phyloP scores from a whole-genome alignment of 768 basidiomycete species.

The Suillus luteus region DNA sequence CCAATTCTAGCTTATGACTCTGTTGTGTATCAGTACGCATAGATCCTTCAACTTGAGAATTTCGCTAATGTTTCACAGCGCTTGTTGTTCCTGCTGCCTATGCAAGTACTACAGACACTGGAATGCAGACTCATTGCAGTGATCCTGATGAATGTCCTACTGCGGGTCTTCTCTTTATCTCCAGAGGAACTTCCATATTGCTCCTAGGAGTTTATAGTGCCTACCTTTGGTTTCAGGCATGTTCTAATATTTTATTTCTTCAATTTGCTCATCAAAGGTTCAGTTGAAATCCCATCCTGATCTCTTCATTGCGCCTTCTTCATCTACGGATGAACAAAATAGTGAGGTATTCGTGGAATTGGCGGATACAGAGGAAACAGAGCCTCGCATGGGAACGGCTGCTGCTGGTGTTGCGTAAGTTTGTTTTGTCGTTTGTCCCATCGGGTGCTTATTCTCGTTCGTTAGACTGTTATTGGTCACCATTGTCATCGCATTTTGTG shows the following conservation, averaged over 20 bases:
- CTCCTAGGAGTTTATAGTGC: slow-evolving; percentile 73
- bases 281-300: slow-evolving; percentile 73
- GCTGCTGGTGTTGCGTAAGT: slow-evolving; percentile 60
- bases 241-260: slow-evolving; percentile 18
- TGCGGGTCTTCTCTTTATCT: slow-evolving; percentile 68
- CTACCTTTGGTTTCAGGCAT: slow-evolving; percentile 76
- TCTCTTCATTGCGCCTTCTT: slow-evolving; percentile 35
- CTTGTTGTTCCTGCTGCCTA: slow-evolving; percentile 93
- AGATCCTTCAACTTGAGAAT: background rate
- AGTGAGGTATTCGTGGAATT: too few relatives aligned
- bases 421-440: background rate
- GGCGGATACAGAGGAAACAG: slow-evolving; percentile 25
- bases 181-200: slow-evolving; percentile 77
- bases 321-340: slow-evolving; percentile 32
- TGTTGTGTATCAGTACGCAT: too few relatives aligned
- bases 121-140: slow-evolving; percentile 2
- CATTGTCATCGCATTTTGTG: slow-evolving; percentile 83
- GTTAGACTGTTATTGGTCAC: slow-evolving; percentile 73
- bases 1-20: too few relatives aligned
- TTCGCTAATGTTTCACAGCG: slow-evolving; percentile 40
- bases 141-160: slow-evolving; percentile 17
- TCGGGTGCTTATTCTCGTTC: slow-evolving; percentile 1
- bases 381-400: slow-evolving; percentile 63
- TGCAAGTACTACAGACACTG: slow-evolving; percentile 43
- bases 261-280: slow-evolving; percentile 10